phyloP scores from a whole-genome alignment of 106 monocot genomes.

The Hemerocallis citrina region DNA sequence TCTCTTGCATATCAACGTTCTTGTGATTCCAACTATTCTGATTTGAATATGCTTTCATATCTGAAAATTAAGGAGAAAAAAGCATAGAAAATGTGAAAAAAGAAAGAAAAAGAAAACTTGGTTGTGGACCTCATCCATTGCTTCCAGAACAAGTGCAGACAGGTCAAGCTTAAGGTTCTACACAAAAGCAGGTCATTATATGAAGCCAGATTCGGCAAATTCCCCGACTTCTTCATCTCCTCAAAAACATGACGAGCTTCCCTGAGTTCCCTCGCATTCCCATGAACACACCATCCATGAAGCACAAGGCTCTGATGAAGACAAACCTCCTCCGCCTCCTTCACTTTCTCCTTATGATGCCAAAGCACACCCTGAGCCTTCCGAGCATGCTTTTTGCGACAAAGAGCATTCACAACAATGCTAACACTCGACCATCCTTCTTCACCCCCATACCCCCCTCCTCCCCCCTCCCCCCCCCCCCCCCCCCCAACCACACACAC shows the following conservation, averaged over 20 bases:
- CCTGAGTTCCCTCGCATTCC: constrained; percentile 46
- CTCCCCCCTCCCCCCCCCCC: no score
- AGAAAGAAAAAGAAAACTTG: no score
- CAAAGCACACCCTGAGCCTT: constrained; percentile 43
- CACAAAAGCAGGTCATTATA: constrained; percentile 49
- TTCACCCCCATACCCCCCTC: no score
- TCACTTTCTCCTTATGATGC: constrained; percentile 32
- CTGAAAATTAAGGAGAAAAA: no score
- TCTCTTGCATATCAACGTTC: no score
- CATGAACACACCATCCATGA: constrained; percentile 61
- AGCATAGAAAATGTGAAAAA: no score
- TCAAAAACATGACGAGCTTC: constrained; percentile 49
- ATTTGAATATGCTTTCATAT: no score
- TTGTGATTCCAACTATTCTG: no score
- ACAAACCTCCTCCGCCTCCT: background rate
- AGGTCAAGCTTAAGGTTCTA: constrained; percentile 57
- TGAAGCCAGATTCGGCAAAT: constrained; percentile 23
- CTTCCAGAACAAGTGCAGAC: constrained; percentile 52
- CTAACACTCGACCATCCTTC: constrained; percentile 6
- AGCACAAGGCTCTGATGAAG: constrained; percentile 28
- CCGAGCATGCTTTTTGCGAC: constrained; percentile 40
- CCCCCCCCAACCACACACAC: no score
- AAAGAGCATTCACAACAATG: constrained; percentile 39
- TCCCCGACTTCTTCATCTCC: constrained; percentile 40
- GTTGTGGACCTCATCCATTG: constrained; percentile 51